A percentile compares a stretch with the other conserved stretches of the same genome.
Evolutionary conservation across 345 rosid species (phyloP).

Genomic region (Brassica rapa): DNA sequence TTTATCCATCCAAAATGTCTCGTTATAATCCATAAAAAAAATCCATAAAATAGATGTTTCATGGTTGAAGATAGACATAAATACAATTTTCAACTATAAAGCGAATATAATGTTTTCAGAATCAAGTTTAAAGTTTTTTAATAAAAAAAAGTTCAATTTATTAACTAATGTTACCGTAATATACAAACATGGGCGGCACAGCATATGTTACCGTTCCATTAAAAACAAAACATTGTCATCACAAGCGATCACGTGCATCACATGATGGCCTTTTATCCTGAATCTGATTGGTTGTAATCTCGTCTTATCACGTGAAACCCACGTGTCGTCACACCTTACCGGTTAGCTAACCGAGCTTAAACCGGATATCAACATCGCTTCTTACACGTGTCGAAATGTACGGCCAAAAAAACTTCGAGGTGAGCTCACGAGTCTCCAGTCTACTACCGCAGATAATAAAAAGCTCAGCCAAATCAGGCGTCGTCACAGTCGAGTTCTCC

Average conservation of each 20-base stretch:
- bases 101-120: too few relatives aligned
- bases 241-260: conserved; percentile 33
- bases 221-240: neutral
- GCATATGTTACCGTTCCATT: too few relatives aligned
- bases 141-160: too few relatives aligned
- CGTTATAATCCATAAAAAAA: neutral
- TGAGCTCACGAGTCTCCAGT: conserved; percentile 9
- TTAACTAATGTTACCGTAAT: too few relatives aligned
- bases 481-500: conserved; percentile 23
- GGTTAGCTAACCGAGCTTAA: conserved; percentile 3
- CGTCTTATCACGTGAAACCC: conserved; percentile 40
- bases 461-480: conserved; percentile 24
- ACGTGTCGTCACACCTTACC: conserved; percentile 22
- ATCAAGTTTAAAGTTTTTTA: neutral
- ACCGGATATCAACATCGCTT: conserved; percentile 1
- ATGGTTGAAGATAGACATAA: neutral
- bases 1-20: neutral
- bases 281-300: conserved; percentile 21
- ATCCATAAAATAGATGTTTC: neutral
- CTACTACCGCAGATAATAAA: conserved; percentile 17
- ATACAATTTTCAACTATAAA: neutral
- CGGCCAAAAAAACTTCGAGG: neutral
- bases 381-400: conserved; percentile 34
- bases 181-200: too few relatives aligned
- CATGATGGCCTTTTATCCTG: conserved; percentile 26